Evolutionary conservation across 228 moss, liverwort and hornwort genomes (phyloP).

Genomic region (Sphagnum fallax): DNA sequence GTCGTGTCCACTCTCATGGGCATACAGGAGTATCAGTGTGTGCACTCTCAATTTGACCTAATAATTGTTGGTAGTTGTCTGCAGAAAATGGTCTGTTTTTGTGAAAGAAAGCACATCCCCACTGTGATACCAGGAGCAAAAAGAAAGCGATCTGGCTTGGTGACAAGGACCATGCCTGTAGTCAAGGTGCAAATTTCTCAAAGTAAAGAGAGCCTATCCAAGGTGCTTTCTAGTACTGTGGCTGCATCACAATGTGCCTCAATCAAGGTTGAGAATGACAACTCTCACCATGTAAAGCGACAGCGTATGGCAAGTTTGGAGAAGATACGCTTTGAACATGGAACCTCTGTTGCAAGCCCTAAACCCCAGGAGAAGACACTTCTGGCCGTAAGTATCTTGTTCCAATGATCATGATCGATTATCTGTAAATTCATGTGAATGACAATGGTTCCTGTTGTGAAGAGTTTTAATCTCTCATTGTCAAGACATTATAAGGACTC

Average conservation of each 20-base stretch:
- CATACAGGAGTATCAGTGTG: not conserved
- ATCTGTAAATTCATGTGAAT: not conserved
- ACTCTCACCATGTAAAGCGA: constrained; percentile 4
- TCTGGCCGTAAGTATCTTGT: not conserved
- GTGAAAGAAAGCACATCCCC: not conserved
- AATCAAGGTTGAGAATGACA: constrained; percentile 4
- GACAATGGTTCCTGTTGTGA: too few species aligned
- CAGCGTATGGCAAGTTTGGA: constrained; percentile 13
- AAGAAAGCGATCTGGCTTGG: constrained; percentile 7
- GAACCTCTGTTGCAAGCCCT: not conserved
- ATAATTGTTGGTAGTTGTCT: not conserved
- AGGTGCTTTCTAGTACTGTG: not conserved
- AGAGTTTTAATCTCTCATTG: too few species aligned
- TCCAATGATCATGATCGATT: not conserved
- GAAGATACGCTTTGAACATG: constrained; percentile 6
- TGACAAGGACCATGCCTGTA: constrained; percentile 1
- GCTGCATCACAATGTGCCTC: not conserved
- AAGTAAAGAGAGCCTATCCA: constrained; percentile 1
- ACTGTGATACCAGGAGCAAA: not conserved
- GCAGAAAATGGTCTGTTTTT: not conserved
- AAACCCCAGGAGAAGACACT: not conserved
- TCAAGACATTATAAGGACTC: not conserved
- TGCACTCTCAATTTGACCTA: not conserved
- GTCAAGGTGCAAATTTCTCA: not conserved
- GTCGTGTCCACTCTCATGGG: not conserved